phyloP scores from a whole-genome alignment of 306 rosid genomes.

The Ormosia emarginata region DNA sequence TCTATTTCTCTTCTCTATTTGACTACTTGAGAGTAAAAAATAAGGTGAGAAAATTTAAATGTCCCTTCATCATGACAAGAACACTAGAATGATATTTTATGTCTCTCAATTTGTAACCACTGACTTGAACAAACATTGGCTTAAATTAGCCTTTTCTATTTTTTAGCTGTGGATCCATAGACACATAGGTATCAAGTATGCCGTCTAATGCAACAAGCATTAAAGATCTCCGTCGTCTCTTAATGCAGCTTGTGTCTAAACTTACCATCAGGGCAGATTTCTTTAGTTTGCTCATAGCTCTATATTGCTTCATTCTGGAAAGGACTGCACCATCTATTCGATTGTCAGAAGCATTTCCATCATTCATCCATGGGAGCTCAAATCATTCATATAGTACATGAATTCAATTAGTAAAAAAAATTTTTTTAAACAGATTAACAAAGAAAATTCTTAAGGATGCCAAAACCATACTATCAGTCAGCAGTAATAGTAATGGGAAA shows the following conservation, averaged over 20 bases:
- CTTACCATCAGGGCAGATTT: slow-evolving; percentile 52
- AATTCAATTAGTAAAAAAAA: slow-evolving; percentile 10
- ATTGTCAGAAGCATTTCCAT: slow-evolving; percentile 61
- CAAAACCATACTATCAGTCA: background rate
- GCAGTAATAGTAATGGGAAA: background rate
- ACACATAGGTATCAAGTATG: background rate
- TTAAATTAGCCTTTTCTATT: background rate
- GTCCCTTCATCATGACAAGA: background rate
- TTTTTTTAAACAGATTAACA: background rate
- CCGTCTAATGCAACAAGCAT: background rate
- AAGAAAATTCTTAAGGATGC: background rate
- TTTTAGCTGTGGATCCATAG: too few species aligned
- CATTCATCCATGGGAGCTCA: slow-evolving; percentile 74
- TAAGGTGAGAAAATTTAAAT: too few species aligned
- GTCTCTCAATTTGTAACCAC: background rate
- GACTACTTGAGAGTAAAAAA: too few species aligned
- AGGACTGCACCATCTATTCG: slow-evolving; percentile 67
- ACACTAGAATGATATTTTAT: background rate
- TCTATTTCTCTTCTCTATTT: too few species aligned
- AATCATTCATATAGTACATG: slow-evolving; percentile 7
- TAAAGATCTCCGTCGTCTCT: slow-evolving; percentile 6
- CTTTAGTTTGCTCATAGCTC: slow-evolving; percentile 48
- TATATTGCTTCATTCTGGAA: slow-evolving; percentile 42
- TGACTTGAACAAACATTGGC: background rate
- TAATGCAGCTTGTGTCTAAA: background rate